Evolutionary conservation across 1,284 basidiomycete genomes (phyloP).

Genomic region (Puccinia polysora): DNA sequence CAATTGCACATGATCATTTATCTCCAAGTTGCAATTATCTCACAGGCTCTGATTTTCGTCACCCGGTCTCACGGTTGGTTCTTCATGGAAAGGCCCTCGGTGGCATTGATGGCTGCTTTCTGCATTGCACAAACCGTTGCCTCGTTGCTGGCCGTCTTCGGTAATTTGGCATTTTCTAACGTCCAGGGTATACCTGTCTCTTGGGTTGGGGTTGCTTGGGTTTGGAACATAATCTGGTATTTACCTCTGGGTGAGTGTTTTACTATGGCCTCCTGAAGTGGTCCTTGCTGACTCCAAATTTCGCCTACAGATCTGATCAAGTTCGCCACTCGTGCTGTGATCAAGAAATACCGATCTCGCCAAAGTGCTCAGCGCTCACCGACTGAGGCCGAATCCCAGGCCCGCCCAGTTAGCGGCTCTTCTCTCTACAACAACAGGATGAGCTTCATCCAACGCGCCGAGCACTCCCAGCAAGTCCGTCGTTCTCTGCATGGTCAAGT

Average conservation of each 20-base stretch:
- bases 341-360: conserved; percentile 60
- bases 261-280: background rate
- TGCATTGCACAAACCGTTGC: conserved; percentile 41
- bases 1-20: conserved; percentile 65
- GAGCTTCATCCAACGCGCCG: conserved; percentile 75
- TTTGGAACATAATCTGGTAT: conserved; percentile 42
- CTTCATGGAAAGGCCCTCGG: conserved; percentile 42
- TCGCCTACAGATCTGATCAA: conserved; percentile 77
- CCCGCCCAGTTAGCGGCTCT: conserved; percentile 73
- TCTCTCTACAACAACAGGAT: conserved; percentile 89
- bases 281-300: background rate
- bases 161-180: conserved; percentile 21
- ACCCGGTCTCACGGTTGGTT: conserved; percentile 44
- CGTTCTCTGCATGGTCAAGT: conserved; percentile 11
- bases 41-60: conserved; percentile 43
- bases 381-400: conserved; percentile 58
- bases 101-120: conserved; percentile 37
- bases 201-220: conserved; percentile 87
- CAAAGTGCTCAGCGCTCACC: conserved; percentile 53
- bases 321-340: conserved; percentile 63
- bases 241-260: conserved; percentile 29
- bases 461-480: conserved; percentile 17
- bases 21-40: conserved; percentile 44
- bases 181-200: conserved; percentile 62
- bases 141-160: conserved; percentile 34